Base-by-base conservation (phyloP, 139 green algal species). In the Eudorina sp. region DNA sequence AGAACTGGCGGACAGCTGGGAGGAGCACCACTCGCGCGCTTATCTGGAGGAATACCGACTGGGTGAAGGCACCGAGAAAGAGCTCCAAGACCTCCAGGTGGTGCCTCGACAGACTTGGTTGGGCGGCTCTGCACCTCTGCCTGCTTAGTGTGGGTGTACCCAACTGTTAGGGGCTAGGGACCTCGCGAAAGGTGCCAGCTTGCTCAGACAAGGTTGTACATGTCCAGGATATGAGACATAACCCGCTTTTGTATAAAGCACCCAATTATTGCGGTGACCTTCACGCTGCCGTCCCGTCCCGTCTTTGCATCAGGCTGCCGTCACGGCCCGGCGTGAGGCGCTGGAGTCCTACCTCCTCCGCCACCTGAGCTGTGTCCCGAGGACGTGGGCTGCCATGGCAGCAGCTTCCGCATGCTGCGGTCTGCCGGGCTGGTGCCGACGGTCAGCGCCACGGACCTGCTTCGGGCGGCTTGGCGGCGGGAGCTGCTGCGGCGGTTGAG, bases 1-100 rank as follows among this genome's bases (percentile, higher is more conserved):
- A 23, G 92, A 94, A 80, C 85, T 93, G 77, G 14, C 38, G 16
- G 80, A 69, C 60, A 94, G 92, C 85, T 94, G 90, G 85, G 29
- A 53, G 23, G 70, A 7, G 1, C 58, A 93, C 86, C 90, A 93
- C 62, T 46, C 31, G 29, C 53, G 29, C 23, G 43, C n/a, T 0
- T 16, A 1, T 2, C 9, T 87, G 9, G 4, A 43, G 21, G 6
- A 53, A 11, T 36, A 55, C 77, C 19, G 23, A 16, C 45, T 84
- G 36, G 53, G n/a, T n/a, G n/a, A n/a, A n/a, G n/a, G n/a, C n/a
- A n/a, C n/a, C n/a, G n/a, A n/a, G n/a, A n/a, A n/a, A n/a, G n/a
- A n/a, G n/a, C n/a, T n/a, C n/a, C n/a, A n/a, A n/a, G n/a, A n/a
- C n/a, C n/a, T n/a, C n/a, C n/a, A n/a, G n/a, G n/a, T n/a, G n/a